Evolutionary conservation across 495 filamentous ascomycete species (phyloP), one percentile per base, ranked within the genome.

Genomic region (Aspergillus diversus): DNA sequence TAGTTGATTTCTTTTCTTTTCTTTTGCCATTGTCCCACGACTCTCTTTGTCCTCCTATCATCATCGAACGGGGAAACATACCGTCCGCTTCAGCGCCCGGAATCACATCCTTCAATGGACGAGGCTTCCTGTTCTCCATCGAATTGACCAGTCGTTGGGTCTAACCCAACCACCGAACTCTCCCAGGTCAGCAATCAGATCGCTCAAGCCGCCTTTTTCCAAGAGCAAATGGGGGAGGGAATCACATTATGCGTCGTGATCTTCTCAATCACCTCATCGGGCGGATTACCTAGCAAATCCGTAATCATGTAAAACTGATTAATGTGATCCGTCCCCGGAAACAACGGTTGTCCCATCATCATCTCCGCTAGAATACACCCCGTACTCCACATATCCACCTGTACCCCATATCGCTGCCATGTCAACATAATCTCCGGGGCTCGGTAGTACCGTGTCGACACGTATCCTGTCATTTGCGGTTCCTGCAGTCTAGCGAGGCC

Each of bases 221-320:
- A 8, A n/a, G n/a, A 49, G 17, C 27, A n/a, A 31, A 27, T n/a
- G 16, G 16, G 47, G 6, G 11, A 27, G 8, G 33, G 5, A 33
- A 34, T 34, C 75, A 96, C 94, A 75, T 98, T 98, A 75, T 97
- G 93, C 68, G 93, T 97, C 70, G 92, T 94, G 71, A 98, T 99
- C 31, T 92, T 97, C 76, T 95, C 86, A 73, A 99, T 97, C 66
- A 99, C 93, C 84, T 99, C 95, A 73, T 96, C 91, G 31, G 95
- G 95, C 8, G 95, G 95, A 31, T 93, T 98, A 53, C 95, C 95
- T 31, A 99, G 83, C 55, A 98, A 84, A 70, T 98, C 93, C 3
- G 95, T 98, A 75, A 99, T 99, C 81, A 99, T 96, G 37, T 92
- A 97, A 78, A 99, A 99, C 74, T 99, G 95, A 76, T 99, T 93